Percentiles rank a stretch among this genome's conserved stretches.
Conservation (phyloP, 768 basidiomycete species). For the Boletus reticulatus region DNA sequence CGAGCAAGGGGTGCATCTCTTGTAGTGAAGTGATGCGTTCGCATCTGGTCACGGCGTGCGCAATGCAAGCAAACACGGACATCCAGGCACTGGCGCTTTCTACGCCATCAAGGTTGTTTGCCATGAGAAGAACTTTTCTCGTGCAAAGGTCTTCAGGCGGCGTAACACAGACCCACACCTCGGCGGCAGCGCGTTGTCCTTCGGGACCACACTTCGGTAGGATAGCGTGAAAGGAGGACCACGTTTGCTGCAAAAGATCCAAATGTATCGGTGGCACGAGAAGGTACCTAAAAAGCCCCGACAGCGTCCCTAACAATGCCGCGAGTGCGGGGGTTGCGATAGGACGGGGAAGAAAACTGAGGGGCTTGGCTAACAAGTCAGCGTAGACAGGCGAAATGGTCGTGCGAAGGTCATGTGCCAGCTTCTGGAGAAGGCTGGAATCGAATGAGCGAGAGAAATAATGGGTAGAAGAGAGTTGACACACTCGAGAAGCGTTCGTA, state of each 20-base stretch:
- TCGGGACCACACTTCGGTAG: conserved; percentile 65
- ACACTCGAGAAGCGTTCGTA: conserved; percentile 75
- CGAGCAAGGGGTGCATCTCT: conserved; percentile 81
- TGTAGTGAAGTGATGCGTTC: conserved; percentile 60
- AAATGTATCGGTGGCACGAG: conserved; percentile 59
- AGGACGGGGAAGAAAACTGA: conserved; percentile 54
- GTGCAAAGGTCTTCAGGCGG: conserved; percentile 59
- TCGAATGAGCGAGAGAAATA: conserved; percentile 9
- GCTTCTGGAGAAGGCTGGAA: conserved; percentile 69
- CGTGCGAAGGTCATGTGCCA: conserved; percentile 77
- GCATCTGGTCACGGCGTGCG: conserved; percentile 68
- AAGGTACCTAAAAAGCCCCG: conserved; percentile 68
- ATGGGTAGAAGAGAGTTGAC: conserved; percentile 21
- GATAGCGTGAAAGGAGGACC: conserved; percentile 48
- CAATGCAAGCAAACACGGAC: conserved; percentile 74
- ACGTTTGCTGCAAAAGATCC: conserved; percentile 58
- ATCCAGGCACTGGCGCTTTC: conserved; percentile 74
- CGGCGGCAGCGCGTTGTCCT: conserved; percentile 73
- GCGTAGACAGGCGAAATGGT: conserved; percentile 65
- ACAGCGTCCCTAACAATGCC: conserved; percentile 63
- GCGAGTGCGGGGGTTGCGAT: conserved; percentile 63
- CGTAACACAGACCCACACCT: conserved; percentile 80
- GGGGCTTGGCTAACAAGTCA: conserved; percentile 51
- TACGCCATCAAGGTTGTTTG: conserved; percentile 44
- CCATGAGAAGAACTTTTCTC: conserved; percentile 57